phyloP scores from a whole-genome alignment of 2,329 filamentous ascomycete genomes.

The Diaporthe aspalathi region DNA sequence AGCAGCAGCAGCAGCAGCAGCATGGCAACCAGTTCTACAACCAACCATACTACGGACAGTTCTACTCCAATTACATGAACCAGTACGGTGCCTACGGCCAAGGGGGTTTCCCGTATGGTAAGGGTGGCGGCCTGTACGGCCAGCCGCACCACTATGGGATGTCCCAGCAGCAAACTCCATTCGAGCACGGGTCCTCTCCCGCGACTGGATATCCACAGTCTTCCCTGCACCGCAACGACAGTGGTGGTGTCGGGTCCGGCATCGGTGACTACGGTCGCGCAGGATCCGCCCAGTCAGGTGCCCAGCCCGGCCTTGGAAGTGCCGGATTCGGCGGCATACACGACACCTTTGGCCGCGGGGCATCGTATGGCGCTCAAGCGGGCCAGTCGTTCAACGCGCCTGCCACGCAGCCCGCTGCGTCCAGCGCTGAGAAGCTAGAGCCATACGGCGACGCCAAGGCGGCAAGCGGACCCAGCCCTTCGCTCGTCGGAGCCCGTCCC shows the following conservation, averaged over 20 bases:
- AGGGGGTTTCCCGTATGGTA: slow-evolving; percentile 67
- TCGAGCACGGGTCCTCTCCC: slow-evolving; percentile 67
- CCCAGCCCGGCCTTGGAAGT: slow-evolving; percentile 62
- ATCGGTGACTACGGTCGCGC: slow-evolving; percentile 66
- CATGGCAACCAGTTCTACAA: slow-evolving; percentile 59
- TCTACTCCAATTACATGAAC: slow-evolving; percentile 71
- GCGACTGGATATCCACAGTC: slow-evolving; percentile 65
- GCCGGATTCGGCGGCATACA: slow-evolving; percentile 65
- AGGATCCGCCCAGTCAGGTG: slow-evolving; percentile 61
- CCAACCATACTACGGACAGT: slow-evolving; percentile 71
- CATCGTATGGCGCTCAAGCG: slow-evolving; percentile 66
- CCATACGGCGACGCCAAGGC: slow-evolving; percentile 68
- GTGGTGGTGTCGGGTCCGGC: slow-evolving; percentile 59
- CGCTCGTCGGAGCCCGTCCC: slow-evolving; percentile 66
- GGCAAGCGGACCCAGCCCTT: slow-evolving; percentile 66
- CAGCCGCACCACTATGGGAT: slow-evolving; percentile 67
- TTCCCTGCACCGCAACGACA: slow-evolving; percentile 63
- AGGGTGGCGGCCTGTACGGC: slow-evolving; percentile 64
- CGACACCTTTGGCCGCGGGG: slow-evolving; percentile 66
- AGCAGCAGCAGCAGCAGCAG: slow-evolving; percentile 54
- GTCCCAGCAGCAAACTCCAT: slow-evolving; percentile 66
- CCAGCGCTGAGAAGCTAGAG: slow-evolving; percentile 66
- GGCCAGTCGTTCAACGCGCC: slow-evolving; percentile 65
- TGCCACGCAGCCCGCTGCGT: slow-evolving; percentile 57
- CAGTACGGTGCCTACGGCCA: slow-evolving; percentile 64